phyloP scores from a whole-genome alignment of 2,329 filamentous ascomycete species.

The Aspergillus hiratsukae region DNA sequence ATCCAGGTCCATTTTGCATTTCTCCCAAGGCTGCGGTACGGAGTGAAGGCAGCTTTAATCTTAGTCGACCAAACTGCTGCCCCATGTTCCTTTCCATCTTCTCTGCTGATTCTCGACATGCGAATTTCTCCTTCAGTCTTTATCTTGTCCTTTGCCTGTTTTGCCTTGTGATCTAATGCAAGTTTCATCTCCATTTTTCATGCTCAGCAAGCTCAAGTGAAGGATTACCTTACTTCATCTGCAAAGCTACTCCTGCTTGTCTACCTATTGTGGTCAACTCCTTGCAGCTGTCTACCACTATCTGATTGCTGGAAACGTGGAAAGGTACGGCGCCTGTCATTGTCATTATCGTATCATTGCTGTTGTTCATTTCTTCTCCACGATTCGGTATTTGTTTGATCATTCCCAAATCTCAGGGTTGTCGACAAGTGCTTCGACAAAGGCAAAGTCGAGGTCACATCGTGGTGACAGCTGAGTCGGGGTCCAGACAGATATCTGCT shows the following conservation, averaged over 20 bases:
- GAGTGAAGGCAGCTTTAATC: neutral
- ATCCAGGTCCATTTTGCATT: conserved; percentile 7
- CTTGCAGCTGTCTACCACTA: conserved; percentile 15
- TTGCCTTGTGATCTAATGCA: conserved; percentile 1
- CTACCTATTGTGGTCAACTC: conserved; percentile 3
- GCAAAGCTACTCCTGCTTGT: neutral
- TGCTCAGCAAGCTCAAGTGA: neutral
- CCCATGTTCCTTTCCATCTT: neutral
- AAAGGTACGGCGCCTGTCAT: conserved; percentile 11
- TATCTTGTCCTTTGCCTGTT: neutral
- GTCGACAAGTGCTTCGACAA: neutral
- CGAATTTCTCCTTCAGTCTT: conserved; percentile 2
- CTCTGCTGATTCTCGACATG: conserved; percentile 2
- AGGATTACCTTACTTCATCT: neutral
- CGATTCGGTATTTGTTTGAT: too few species aligned
- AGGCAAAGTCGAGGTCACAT: neutral
- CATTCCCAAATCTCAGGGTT: neutral
- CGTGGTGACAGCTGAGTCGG: neutral
- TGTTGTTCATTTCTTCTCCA: neutral
- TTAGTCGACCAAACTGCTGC: neutral
- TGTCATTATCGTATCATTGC: neutral
- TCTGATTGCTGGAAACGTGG: conserved; percentile 14
- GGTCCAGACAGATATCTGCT: neutral
- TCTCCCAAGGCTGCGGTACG: neutral
- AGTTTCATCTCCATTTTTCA: neutral